Evolutionary conservation across 352 stramenopile species (phyloP).

Genomic region (Globisporangium middletonii): DNA sequence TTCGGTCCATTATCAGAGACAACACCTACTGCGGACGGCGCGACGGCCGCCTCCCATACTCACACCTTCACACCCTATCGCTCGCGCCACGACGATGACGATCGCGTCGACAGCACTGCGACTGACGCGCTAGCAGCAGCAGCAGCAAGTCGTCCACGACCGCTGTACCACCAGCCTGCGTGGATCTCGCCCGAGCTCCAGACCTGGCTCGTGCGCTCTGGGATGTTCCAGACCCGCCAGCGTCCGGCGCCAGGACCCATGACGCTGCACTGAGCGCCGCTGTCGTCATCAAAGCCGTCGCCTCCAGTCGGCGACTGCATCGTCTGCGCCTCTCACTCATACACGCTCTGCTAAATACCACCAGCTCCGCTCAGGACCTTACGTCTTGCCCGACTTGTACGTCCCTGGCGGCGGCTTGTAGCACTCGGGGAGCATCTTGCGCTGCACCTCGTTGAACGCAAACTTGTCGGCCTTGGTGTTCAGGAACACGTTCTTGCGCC

Average conservation of each 20-base stretch:
- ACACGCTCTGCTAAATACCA: slow-evolving; percentile 1
- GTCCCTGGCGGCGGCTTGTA: slow-evolving; percentile 79
- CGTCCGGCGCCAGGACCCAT: background rate
- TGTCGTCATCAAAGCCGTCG: background rate
- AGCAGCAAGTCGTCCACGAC: slow-evolving; percentile 8
- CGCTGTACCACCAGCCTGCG: slow-evolving; percentile 42
- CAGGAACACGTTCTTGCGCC: slow-evolving; percentile 76
- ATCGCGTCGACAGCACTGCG: background rate
- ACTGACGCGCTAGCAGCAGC: background rate
- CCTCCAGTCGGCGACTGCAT: background rate
- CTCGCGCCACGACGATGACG: background rate
- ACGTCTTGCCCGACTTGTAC: slow-evolving; percentile 83
- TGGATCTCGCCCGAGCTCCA: slow-evolving; percentile 59
- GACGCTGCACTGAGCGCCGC: background rate
- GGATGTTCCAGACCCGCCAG: slow-evolving; percentile 37
- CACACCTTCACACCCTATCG: background rate
- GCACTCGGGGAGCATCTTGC: slow-evolving; percentile 77
- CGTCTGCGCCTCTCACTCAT: slow-evolving; percentile 1
- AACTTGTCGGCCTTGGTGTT: slow-evolving; percentile 85
- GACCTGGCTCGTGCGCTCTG: slow-evolving; percentile 35
- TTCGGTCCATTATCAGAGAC: slow-evolving; percentile 11
- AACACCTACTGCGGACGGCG: background rate
- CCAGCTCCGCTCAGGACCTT: slow-evolving; percentile 2
- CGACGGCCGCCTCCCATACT: slow-evolving; percentile 8
- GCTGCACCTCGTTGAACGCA: slow-evolving; percentile 86